These are phyloP conservation scores for Trichoderma orchidacearum DNA, from an alignment of 495 filamentous ascomycete genomes.

Conservation along the genomic window DNA sequence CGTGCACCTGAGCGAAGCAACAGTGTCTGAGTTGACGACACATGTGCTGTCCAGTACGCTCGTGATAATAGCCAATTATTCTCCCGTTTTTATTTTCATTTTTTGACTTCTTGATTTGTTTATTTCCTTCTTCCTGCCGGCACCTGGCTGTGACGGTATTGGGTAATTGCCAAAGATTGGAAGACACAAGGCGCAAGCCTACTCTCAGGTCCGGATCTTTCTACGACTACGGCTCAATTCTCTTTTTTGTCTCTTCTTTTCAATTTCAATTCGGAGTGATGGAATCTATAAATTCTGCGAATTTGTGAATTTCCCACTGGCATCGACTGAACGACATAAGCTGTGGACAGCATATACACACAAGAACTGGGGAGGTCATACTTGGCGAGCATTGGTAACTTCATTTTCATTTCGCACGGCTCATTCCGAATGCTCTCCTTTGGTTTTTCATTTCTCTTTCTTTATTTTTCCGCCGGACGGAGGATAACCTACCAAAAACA, in stretches of 20 bases:
- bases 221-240: not conserved
- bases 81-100: not conserved
- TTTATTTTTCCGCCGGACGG: not conserved
- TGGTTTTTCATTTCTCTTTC: not conserved
- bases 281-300: not conserved
- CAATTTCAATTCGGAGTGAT: not conserved
- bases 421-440: not conserved
- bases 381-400: not conserved
- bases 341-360: not conserved
- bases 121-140: not conserved
- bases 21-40: conserved; percentile 28
- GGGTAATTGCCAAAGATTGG: not conserved
- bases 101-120: not conserved
- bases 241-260: not conserved
- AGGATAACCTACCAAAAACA: not conserved
- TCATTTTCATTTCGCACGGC: not conserved
- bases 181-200: conserved; percentile 1
- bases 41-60: conserved; percentile 16
- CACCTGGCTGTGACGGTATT: not conserved
- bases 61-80: not conserved
- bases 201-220: not conserved
- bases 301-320: not conserved
- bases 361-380: not conserved
- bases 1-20: conserved; percentile 29
- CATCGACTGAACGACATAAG: not conserved